Conservation (phyloP, 768 basidiomycete species). For the Gyrodon lividus region DNA sequence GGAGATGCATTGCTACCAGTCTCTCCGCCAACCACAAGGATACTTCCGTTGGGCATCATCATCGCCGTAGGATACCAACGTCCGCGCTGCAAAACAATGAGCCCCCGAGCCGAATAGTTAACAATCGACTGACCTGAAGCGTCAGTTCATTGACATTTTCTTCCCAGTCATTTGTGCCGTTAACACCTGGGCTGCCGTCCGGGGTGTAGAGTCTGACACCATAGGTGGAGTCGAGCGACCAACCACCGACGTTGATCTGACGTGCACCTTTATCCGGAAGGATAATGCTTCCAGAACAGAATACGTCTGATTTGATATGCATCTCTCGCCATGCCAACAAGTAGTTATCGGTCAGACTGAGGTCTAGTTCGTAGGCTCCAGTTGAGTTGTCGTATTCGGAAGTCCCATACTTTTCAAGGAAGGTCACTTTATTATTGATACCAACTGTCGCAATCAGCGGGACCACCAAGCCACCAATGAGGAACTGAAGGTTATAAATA, state of each 20-base stretch:
- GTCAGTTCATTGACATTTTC: conserved; percentile 57
- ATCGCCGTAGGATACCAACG: conserved; percentile 75
- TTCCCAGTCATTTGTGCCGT: conserved; percentile 79
- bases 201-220: conserved; percentile 76
- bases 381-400: conserved; percentile 62
- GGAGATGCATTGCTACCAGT: conserved; percentile 64
- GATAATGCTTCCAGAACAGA: conserved; percentile 72
- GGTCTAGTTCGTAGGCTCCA: conserved; percentile 77
- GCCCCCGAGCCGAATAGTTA: not conserved
- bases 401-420: conserved; percentile 75
- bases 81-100: conserved; percentile 41
- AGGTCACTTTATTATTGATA: conserved; percentile 78
- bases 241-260: conserved; percentile 34
- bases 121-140: conserved; percentile 50
- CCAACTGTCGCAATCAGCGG: conserved; percentile 76
- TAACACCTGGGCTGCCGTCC: conserved; percentile 62
- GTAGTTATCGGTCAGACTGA: conserved; percentile 48
- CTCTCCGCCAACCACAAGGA: conserved; percentile 76
- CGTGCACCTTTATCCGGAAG: conserved; percentile 69
- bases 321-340: conserved; percentile 66
- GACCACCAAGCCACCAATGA: conserved; percentile 61
- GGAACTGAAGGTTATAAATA: conserved; percentile 32
- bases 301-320: conserved; percentile 76
- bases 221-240: conserved; percentile 70
- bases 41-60: conserved; percentile 69